phyloP scores from a whole-genome alignment of 108 stramenopile species.

The Cyclotella distinguenda region DNA sequence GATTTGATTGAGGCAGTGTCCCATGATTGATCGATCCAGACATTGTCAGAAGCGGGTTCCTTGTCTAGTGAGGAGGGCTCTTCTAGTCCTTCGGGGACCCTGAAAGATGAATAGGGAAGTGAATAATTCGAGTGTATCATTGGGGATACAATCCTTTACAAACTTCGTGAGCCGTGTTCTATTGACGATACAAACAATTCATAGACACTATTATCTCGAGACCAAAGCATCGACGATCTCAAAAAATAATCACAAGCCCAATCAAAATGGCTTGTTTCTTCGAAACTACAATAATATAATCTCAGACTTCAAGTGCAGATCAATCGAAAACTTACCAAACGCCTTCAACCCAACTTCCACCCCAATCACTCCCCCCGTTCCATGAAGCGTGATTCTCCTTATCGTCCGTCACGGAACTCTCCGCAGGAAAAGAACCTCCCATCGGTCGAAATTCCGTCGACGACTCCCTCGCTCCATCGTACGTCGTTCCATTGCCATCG shows the following conservation, averaged over 20 bases:
- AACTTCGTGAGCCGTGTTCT: too few relatives aligned
- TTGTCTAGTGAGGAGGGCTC: slow-evolving; percentile 4
- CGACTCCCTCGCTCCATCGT: not conserved
- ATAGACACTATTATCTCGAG: too few relatives aligned
- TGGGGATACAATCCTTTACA: too few relatives aligned
- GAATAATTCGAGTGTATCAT: too few relatives aligned
- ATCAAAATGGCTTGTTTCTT: too few relatives aligned
- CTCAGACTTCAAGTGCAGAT: not conserved
- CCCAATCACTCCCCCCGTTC: slow-evolving; percentile 46
- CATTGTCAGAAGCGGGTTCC: slow-evolving; percentile 8
- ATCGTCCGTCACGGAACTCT: not conserved
- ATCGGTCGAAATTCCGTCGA: slow-evolving; percentile 10
- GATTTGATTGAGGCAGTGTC: slow-evolving; percentile 17
- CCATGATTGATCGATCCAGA: slow-evolving; percentile 16
- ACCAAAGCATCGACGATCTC: too few relatives aligned
- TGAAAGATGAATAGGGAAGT: not conserved
- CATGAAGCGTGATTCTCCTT: slow-evolving; percentile 18
- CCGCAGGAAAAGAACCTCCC: slow-evolving; percentile 3
- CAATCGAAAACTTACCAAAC: slow-evolving; percentile 27
- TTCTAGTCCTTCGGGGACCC: slow-evolving; percentile 34
- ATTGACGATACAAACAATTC: too few relatives aligned
- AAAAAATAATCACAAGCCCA: too few relatives aligned
- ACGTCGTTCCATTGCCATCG: slow-evolving; percentile 2
- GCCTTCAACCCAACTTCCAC: slow-evolving; percentile 36
- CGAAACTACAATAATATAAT: too few relatives aligned